These are phyloP conservation scores for Debaryomycetaceae sp. DNA, from an alignment of 1,139 yeast genomes.

Conservation along the genomic window DNA sequence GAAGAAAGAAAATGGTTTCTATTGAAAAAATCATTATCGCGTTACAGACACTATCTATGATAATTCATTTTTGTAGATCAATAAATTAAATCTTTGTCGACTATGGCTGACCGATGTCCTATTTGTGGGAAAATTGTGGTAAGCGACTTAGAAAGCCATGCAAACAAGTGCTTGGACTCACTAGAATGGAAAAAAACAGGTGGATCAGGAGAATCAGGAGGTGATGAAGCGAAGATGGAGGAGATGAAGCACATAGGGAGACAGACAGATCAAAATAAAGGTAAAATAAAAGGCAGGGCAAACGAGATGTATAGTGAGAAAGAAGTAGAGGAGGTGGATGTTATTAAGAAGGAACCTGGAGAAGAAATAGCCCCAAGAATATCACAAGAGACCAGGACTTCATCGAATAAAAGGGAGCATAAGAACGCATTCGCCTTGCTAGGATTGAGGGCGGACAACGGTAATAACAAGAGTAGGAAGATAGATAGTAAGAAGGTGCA, in stretches of 20 bases:
- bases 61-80: neutral
- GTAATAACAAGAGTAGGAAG: conserved; percentile 15
- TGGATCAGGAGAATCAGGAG: neutral
- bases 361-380: neutral
- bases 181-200: conserved; percentile 5
- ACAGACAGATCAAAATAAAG: neutral
- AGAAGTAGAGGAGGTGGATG: neutral
- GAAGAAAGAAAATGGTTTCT: neutral
- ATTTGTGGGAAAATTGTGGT: conserved; percentile 29
- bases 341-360: neutral
- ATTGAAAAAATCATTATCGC: neutral
- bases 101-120: conserved; percentile 26
- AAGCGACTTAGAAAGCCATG: conserved; percentile 35
- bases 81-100: neutral
- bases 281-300: neutral
- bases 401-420: neutral
- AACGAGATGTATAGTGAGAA: too few species aligned
- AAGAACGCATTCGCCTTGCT: conserved; percentile 25
- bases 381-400: neutral
- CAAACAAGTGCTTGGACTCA: conserved; percentile 33
- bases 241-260: neutral
- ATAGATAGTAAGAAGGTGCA: conserved; percentile 11
- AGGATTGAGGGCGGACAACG: conserved; percentile 28
- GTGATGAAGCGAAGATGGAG: neutral
- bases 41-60: neutral